These are phyloP conservation scores for Plantago elongata DNA, from an alignment of 257 asterid species.

Conservation along the genomic window DNA sequence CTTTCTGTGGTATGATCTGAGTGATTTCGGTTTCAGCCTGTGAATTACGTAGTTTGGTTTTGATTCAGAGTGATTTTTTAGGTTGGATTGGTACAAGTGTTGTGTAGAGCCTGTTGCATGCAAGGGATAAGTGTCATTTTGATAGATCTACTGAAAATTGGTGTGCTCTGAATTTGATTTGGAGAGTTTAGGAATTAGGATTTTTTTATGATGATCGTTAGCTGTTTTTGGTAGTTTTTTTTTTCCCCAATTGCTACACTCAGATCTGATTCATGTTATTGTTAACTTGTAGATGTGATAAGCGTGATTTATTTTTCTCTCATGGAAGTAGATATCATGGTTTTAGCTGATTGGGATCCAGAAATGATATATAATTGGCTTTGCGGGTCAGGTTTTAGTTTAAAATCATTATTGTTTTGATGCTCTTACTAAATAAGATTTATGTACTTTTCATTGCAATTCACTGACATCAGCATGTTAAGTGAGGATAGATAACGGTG, in stretches of 20 bases:
- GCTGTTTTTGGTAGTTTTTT: too few relatives aligned
- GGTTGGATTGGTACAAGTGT: not conserved
- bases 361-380: not conserved
- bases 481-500: too few relatives aligned
- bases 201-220: too few relatives aligned
- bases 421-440: slow-evolving; percentile 1
- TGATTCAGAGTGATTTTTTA: not conserved
- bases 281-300: not conserved
- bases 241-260: not conserved
- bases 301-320: too few relatives aligned
- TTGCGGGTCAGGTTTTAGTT: not conserved
- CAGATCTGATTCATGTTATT: not conserved
- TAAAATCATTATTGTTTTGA: slow-evolving; percentile 2
- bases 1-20: too few relatives aligned
- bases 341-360: too few relatives aligned
- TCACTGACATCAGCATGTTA: too few relatives aligned
- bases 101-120: slow-evolving; percentile 5
- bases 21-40: not conserved
- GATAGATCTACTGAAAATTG: slow-evolving; percentile 1
- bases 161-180: too few relatives aligned
- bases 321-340: too few relatives aligned
- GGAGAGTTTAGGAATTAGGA: too few relatives aligned
- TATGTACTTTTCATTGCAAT: not conserved
- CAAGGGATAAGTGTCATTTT: not conserved
- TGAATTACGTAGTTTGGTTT: not conserved